These are phyloP conservation scores for Starmerella potacharoeniae DNA, from an alignment of 805 yeast genomes.

Conservation along the genomic window DNA sequence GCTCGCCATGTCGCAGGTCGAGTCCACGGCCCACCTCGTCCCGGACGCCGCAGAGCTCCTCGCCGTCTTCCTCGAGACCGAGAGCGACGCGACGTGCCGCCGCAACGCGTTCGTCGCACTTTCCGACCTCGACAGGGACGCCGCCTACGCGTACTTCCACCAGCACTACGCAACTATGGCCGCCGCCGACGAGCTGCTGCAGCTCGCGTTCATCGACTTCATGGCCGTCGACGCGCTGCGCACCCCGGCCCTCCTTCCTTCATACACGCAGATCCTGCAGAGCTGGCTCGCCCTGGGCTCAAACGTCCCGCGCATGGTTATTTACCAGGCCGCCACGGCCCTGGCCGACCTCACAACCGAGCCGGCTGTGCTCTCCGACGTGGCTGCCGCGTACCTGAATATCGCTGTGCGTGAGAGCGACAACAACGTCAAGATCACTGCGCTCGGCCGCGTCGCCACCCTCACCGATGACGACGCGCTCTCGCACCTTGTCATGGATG, in stretches of 20 bases:
- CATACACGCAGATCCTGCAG: slow-evolving; percentile 59
- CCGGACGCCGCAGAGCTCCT: slow-evolving; percentile 94
- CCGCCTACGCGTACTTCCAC: slow-evolving; percentile 73
- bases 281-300: slow-evolving; percentile 40
- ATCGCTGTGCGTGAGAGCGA: slow-evolving; percentile 89
- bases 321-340: slow-evolving; percentile 85
- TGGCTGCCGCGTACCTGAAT: slow-evolving; percentile 78
- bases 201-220: slow-evolving; percentile 82
- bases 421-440: slow-evolving; percentile 86
- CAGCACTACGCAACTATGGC: slow-evolving; percentile 50
- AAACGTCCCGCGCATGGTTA: slow-evolving; percentile 35
- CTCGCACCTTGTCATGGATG: slow-evolving; percentile 74
- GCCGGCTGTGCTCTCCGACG: slow-evolving; percentile 57
- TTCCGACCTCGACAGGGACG: slow-evolving; percentile 69
- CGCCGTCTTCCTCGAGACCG: slow-evolving; percentile 59
- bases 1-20: slow-evolving; percentile 61
- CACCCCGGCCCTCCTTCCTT: slow-evolving; percentile 52
- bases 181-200: slow-evolving; percentile 68
- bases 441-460: slow-evolving; percentile 72
- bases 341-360: slow-evolving; percentile 46
- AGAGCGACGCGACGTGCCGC: slow-evolving; percentile 86
- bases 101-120: slow-evolving; percentile 90
- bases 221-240: slow-evolving; percentile 67
- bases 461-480: slow-evolving; percentile 76
- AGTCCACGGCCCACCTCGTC: slow-evolving; percentile 58